Evolutionary conservation across 2,329 filamentous ascomycete genomes (phyloP), one percentile per base, ranked within the genome.

Genomic region (Paracorniculantispora psalliotae): DNA sequence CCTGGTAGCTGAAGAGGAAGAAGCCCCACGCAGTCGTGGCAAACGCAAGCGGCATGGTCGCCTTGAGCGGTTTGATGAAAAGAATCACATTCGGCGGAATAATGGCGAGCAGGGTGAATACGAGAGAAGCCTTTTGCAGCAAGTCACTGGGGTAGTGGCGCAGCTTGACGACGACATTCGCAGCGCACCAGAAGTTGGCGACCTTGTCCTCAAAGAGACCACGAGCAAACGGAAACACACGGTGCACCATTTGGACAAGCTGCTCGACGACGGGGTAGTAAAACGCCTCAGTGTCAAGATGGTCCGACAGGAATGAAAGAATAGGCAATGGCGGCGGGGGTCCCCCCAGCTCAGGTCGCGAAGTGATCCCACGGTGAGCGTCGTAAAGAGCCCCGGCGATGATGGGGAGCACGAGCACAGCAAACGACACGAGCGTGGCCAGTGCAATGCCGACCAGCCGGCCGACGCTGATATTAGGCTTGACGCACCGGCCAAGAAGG

Each of bases 141-240:
- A 91, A 72, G 8, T 82, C 80, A 2, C 85, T 73, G 1, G 90
- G 85, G 64, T 91, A 94, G 19, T 83, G 77, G 62, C 89, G 84
- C 39, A 99, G 83, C 75, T 99, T 99, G 76, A 96, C 81, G 58
- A 96, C 81, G 1, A 94, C 88, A 70, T 97, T 96, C 59, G 93
- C 80, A 4, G 92, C 88, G 71, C 94, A 99, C 94, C 94, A 99
- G 68, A 97, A 89, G 71, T 99, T 99, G 68, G 94, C 94, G 21
- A 99, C 96, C 74, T 99, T 99, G 77, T 97, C 94, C 75, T 99
- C 96, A 68, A 97, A 99, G 7, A 99, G 77, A 3, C 94, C 94
- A n/a, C 94, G 86, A 1, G 92, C 86, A 69, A 99, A 97, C 1
- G 96, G 94, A 67, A 99, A 97, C 59, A 97, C 83, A n/a, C 94